Evolutionary conservation across 306 rosid genomes (phyloP), one percentile per base, ranked within the genome.

Genomic region (Comarum palustre): DNA sequence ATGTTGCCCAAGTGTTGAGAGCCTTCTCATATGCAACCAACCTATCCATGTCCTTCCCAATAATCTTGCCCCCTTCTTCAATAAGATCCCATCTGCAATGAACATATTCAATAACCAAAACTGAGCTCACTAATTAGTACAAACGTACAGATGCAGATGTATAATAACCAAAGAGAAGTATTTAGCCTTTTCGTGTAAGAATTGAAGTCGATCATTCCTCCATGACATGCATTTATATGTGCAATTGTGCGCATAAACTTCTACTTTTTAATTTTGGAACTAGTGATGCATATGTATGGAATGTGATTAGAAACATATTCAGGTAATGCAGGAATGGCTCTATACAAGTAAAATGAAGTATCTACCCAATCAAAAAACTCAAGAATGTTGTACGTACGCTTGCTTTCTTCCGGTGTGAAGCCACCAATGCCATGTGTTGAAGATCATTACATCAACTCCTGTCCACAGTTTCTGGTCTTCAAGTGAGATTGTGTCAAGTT

Each of bases 1-100:
- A 92, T 31, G 71, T 80, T 22, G 96, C 92, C 98, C 98, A 92
- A 34, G 92, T 92, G 5, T 69, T 84, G 64, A 92, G 12, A 48
- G 63, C 96, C 77, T 85, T 87, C 85, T 88, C 92, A 61, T 78
- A 92, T 3, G 87, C 95, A 46, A 72, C 86, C 79, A 90, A 73
- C 0, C 98, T 87, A 64, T 88, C 75, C 98, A 90, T 87, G 75
- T 92, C 95, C 69, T 32, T 88, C 46, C 71, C 52, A 2, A 25
- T 72, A 0, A 22, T 72, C 0, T 1, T 38, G 32, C 77, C 48
- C 34, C 90, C 91, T 16, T 75, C 87, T 78, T 78, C 68, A 77
- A 92, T 77, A 29, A 76, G 83, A 81, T 90, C 89, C 96, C 98
- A 92, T 72, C 95, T 92, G 62, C 65, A 75, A 15, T 8, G 17